Conservation (phyloP, 257 asterid genomes). For the Fraxinus excelsior region DNA sequence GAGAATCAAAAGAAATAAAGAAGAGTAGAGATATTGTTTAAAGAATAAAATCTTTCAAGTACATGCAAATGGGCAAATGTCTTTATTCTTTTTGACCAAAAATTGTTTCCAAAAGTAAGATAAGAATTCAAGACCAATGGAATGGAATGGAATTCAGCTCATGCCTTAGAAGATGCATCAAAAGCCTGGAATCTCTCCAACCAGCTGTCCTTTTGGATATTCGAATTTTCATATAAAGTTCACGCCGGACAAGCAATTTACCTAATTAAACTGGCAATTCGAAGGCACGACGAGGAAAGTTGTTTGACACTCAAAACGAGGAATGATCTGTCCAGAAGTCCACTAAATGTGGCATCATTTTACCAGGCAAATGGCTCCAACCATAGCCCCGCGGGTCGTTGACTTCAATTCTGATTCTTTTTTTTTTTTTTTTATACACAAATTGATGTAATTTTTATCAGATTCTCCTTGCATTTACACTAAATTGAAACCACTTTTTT, state of each 20-base stretch:
- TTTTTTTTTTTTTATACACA: too few species aligned
- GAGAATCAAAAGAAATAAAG: conserved; percentile 27
- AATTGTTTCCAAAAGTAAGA: conserved; percentile 31
- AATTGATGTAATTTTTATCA: too few species aligned
- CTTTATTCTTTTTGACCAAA: conserved; percentile 46
- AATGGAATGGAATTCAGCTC: conserved; percentile 10
- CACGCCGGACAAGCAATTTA: neutral
- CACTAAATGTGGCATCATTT: too few species aligned
- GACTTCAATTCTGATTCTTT: too few species aligned
- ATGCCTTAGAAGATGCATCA: conserved; percentile 2
- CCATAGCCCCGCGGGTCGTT: too few species aligned
- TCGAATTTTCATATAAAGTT: neutral
- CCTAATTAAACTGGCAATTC: too few species aligned
- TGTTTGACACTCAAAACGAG: too few species aligned
- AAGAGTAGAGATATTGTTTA: conserved; percentile 17
- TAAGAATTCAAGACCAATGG: neutral
- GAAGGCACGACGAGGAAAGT: too few species aligned
- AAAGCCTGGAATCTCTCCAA: conserved; percentile 23
- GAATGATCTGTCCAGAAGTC: too few species aligned
- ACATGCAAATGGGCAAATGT: conserved; percentile 32
- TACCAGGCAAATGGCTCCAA: too few species aligned
- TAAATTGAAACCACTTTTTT: too few species aligned
- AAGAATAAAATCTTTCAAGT: conserved; percentile 43
- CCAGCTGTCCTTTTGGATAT: conserved; percentile 19
- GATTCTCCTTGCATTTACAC: too few species aligned